phyloP scores from a whole-genome alignment of 352 stramenopile genomes.

The Globisporangium alternatum region DNA sequence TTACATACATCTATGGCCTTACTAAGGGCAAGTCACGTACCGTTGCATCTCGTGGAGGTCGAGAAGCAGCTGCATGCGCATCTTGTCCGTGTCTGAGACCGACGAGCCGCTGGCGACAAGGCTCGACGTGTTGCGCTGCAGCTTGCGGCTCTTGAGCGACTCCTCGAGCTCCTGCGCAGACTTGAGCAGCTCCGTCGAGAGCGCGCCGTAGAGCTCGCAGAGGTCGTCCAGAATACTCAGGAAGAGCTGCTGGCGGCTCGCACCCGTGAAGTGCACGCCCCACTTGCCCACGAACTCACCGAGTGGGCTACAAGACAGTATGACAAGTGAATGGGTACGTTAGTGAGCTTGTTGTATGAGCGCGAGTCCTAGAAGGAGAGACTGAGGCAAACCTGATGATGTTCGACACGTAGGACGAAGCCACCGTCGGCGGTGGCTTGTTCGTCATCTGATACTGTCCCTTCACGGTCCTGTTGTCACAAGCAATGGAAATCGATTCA shows the following conservation, averaged over 20 bases:
- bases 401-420: conserved; percentile 74
- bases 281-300: conserved; percentile 72
- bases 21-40: conserved; percentile 26
- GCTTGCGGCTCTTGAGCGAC: conserved; percentile 85
- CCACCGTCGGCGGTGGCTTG: conserved; percentile 64
- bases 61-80: conserved; percentile 75
- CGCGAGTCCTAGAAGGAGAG: neutral
- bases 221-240: conserved; percentile 54
- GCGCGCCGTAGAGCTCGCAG: conserved; percentile 51
- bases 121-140: conserved; percentile 51
- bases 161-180: conserved; percentile 81
- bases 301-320: conserved; percentile 41
- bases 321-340: neutral
- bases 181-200: conserved; percentile 73
- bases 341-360: neutral
- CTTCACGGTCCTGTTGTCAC: conserved; percentile 64
- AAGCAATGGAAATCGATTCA: neutral
- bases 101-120: conserved; percentile 18
- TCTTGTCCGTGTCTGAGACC: conserved; percentile 84
- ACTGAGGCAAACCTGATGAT: conserved; percentile 49
- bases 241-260: conserved; percentile 44
- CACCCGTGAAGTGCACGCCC: conserved; percentile 47
- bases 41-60: conserved; percentile 72
- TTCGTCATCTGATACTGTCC: conserved; percentile 90
- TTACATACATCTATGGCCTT: neutral